Percentiles rank a stretch among this genome's conserved stretches.
Evolutionary conservation across 148 eudicot genomes (phyloP).

Genomic region (Heliosperma pusillum): DNA sequence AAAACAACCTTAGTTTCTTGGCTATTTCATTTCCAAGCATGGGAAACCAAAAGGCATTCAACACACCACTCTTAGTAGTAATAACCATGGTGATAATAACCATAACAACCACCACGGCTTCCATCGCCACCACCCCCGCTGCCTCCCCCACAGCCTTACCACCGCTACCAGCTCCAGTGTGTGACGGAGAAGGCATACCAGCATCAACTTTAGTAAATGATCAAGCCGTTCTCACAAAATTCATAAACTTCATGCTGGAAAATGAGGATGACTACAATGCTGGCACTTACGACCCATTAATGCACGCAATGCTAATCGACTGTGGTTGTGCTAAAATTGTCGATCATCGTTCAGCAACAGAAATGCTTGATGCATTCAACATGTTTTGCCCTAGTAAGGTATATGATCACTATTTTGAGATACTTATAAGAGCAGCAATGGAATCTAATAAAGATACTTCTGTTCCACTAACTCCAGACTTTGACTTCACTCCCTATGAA

Average conservation of each 20-base stretch:
- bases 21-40: too few relatives aligned
- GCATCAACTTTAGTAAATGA: not conserved
- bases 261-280: not conserved
- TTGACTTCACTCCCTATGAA: not conserved
- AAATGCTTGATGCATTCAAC: not conserved
- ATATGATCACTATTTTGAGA: not conserved
- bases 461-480: not conserved
- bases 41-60: too few relatives aligned
- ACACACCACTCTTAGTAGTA: too few relatives aligned
- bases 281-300: conserved; percentile 9
- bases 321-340: conserved; percentile 11
- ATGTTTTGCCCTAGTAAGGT: not conserved
- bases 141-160: too few relatives aligned
- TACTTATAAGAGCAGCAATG: not conserved
- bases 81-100: not conserved
- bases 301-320: conserved; percentile 5
- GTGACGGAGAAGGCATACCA: conserved; percentile 1
- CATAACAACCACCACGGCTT: not conserved
- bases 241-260: not conserved
- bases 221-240: not conserved
- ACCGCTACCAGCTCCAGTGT: not conserved
- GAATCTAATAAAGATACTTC: not conserved
- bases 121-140: too few relatives aligned
- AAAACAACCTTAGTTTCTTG: too few relatives aligned
- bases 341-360: not conserved